Base-by-base conservation (phyloP, 2,329 filamentous ascomycete genomes). In the Arthrocladium fulminans region DNA sequence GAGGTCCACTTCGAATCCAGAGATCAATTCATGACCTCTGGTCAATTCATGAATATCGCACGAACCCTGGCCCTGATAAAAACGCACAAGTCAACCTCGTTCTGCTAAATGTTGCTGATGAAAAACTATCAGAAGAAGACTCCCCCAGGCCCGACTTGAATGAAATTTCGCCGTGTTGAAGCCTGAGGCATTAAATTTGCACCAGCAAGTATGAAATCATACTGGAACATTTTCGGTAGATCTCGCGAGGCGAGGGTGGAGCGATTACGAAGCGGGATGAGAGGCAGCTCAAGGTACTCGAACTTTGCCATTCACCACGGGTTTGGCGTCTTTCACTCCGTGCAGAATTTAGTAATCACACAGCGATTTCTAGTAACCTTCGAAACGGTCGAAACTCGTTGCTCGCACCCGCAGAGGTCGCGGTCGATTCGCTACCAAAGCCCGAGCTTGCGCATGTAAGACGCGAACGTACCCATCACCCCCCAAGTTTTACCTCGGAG, bases 381-480 rank as follows among this genome's bases (percentile, higher is more conserved):
- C 13, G 41, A 30, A 20, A 20, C 20, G 4, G 17, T 12, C 10
- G 19, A 19, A 27, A 25, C 39, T 10, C 4, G n/a, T n/a, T n/a
- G n/a, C n/a, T n/a, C n/a, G n/a, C 17, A 23, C 22, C 13, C 22
- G 22, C 22, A 19, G 39, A 23, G 8, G 6, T 20, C 20, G 10
- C 27, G 7, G 24, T 10, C 13, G 25, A 32, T n/a, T 20, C 41
- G 6, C 45, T 35, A 12, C 32, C 27, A 22, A 32, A 27, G 45
- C 45, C 45, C 8, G 45, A 47, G 45, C 19, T 8, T 40, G 45
- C 45, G 17, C 35, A 47, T 20, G n/a, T 47, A 23, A 47, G 32
- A 37, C 34, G n/a, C 2, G 3, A 8, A 22, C 32, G 34, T 30
- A 19, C n/a, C 13, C 23, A 15, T 5, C 15, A 29, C 20, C n/a